A percentile compares a stretch with the other conserved stretches of the same genome.
Conservation (phyloP, 2,329 filamentous ascomycete species). For the Penicillium decumbens region DNA sequence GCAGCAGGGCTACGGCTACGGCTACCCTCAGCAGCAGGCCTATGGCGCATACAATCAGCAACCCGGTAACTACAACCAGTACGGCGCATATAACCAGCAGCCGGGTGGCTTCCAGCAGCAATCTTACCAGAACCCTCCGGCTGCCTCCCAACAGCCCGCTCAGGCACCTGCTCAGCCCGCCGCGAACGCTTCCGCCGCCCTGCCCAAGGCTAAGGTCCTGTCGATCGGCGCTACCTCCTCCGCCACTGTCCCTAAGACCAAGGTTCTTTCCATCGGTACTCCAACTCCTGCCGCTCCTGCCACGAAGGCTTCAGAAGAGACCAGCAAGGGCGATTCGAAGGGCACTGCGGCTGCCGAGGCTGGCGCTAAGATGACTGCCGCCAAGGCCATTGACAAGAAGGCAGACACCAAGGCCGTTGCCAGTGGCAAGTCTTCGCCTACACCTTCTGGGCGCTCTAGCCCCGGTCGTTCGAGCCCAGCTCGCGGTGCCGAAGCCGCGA, state of each 20-base stretch:
- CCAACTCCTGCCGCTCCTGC: constrained; percentile 36
- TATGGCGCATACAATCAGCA: constrained; percentile 40
- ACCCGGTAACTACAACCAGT: constrained; percentile 60
- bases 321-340: constrained; percentile 48
- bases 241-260: constrained; percentile 54
- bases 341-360: constrained; percentile 56
- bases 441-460: constrained; percentile 76
- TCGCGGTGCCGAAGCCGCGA: constrained; percentile 56
- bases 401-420: constrained; percentile 46
- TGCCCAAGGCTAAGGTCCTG: constrained; percentile 57
- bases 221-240: constrained; percentile 52
- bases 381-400: constrained; percentile 80
- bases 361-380: constrained; percentile 73
- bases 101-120: constrained; percentile 60
- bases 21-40: constrained; percentile 38
- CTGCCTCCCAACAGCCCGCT: constrained; percentile 38
- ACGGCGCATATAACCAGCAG: constrained; percentile 45
- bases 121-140: constrained; percentile 45
- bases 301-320: constrained; percentile 46
- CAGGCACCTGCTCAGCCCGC: constrained; percentile 48
- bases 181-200: constrained; percentile 33
- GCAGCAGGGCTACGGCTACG: constrained; percentile 31
- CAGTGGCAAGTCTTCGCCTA: constrained; percentile 72
- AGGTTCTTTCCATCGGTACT: constrained; percentile 72
- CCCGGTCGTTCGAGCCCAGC: constrained; percentile 77